Base-by-base conservation (phyloP, 139 green algal species). In the Chlorella vulgaris region DNA sequence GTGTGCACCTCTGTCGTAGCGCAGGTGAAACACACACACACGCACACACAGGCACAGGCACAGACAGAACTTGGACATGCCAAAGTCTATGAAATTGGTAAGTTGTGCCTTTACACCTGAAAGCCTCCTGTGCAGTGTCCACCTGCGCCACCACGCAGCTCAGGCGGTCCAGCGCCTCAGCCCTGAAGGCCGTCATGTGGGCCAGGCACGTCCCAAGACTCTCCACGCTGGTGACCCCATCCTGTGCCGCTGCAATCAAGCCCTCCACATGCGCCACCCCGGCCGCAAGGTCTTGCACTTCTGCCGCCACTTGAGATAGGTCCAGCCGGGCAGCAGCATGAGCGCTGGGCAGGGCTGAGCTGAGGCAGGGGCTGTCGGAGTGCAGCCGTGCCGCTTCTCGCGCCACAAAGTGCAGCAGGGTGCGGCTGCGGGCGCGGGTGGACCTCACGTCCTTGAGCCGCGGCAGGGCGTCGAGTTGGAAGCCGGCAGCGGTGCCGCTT, bases 401-500 rank as follows among this genome's bases (percentile, higher is more conserved):
- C 3, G 89, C 91, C 2, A 94, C 47, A 73, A 91, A 91, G 81
- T 94, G 89, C 62, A 92, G 81, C 43, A 94, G 85, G 0, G 91
- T 92, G 31, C 82, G 39, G 65, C 69, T 76, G 33, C 90, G 88
- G 29, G 76, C 78, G 5, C 74, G 74, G 28, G 63, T 86, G 7
- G 86, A 88, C 31, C 61, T 69, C 5, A 90, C 84, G 43, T 91
- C 86, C 55, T 89, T 88, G 19, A 94, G 84, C 81, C 88, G 88
- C 36, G 88, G 87, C 69, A 92, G 77, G 2, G 82, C 80, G 43
- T 80, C 81, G 0, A 80, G 42, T 55, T 89, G 69, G 67, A 93
- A 91, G 36, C 89, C 89, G 5, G 77, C 74, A 3, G 81, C 71
- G 19, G 31, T 43, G 15, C 88, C 84, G 21, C 85, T 77, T 0